phyloP scores from a whole-genome alignment of 2,329 filamentous ascomycete genomes.

The Alternaria brassicicola region DNA sequence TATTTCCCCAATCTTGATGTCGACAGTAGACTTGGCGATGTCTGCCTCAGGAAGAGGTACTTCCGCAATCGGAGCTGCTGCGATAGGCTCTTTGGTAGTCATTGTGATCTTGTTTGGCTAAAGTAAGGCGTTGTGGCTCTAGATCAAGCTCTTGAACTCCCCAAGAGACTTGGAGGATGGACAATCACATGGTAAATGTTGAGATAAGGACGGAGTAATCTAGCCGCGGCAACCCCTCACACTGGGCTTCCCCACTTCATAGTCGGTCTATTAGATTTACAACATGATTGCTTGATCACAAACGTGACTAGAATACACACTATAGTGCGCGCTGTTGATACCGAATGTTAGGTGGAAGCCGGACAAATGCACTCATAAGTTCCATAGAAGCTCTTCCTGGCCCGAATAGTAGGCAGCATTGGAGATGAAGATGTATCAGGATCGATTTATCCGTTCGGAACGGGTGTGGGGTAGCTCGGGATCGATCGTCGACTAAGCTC shows the following conservation, averaged over 20 bases:
- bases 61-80: slow-evolving; percentile 24
- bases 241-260: neutral
- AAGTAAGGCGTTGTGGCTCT: neutral
- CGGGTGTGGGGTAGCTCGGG: neutral
- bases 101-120: slow-evolving; percentile 3
- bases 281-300: neutral
- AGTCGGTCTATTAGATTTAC: neutral
- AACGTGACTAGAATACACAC: neutral
- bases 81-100: slow-evolving; percentile 16
- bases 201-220: neutral
- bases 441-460: neutral
- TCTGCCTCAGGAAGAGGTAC: slow-evolving; percentile 17
- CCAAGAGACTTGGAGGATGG: neutral
- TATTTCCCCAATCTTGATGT: slow-evolving; percentile 23
- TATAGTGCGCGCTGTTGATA: neutral
- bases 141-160: neutral
- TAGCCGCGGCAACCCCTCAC: neutral
- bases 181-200: neutral
- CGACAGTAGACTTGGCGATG: slow-evolving; percentile 20
- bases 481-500: slow-evolving; percentile 8
- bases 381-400: neutral
- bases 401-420: neutral
- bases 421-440: neutral
- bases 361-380: neutral
- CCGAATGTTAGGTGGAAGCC: neutral